These are phyloP conservation scores for Xylaria sp. DNA, from an alignment of 2,329 filamentous ascomycete species.

Conservation along the genomic window DNA sequence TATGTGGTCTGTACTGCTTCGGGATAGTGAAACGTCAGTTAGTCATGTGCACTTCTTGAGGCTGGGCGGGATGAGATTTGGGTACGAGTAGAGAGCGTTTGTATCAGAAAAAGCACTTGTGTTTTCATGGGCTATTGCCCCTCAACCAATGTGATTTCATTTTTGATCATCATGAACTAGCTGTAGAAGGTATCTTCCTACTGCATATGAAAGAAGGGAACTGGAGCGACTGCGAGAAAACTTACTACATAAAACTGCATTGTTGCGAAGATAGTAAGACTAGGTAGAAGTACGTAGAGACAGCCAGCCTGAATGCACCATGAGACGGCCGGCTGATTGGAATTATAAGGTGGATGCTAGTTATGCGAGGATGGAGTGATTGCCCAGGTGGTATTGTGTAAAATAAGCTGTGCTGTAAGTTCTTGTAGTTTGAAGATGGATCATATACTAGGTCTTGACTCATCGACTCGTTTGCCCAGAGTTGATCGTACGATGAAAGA, in stretches of 20 bases:
- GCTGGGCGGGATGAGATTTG: background rate
- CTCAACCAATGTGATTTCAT: conserved; percentile 27
- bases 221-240: background rate
- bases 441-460: background rate
- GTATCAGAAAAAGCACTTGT: conserved; percentile 3
- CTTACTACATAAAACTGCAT: background rate
- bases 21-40: background rate
- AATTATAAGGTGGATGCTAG: background rate
- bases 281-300: background rate
- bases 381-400: no score
- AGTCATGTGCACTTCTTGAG: background rate
- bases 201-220: background rate
- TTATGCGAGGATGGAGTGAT: background rate
- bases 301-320: background rate
- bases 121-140: conserved; percentile 9
- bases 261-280: background rate
- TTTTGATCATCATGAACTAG: conserved; percentile 19
- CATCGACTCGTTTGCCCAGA: background rate
- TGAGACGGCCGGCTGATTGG: background rate
- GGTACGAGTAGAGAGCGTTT: background rate
- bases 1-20: background rate
- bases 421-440: background rate
- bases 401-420: background rate
- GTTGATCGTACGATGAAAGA: background rate
- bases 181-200: background rate